Conservation (phyloP, 2,329 filamentous ascomycete genomes). For the Didymella pinodella region DNA sequence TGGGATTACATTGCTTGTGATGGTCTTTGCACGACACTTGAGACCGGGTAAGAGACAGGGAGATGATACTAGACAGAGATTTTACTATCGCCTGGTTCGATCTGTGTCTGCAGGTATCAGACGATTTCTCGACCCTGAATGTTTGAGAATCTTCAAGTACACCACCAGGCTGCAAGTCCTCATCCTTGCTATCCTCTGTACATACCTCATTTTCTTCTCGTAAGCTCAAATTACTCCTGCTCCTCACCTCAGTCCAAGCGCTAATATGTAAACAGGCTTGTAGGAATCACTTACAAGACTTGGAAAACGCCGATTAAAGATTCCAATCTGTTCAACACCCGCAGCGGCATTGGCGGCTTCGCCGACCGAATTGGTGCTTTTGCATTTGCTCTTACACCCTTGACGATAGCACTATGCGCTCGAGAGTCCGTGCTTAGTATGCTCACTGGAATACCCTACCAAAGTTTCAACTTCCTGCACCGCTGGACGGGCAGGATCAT, state of each 20-base stretch:
- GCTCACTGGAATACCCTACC: conserved; percentile 74
- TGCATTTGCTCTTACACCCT: conserved; percentile 74
- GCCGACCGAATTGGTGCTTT: conserved; percentile 72
- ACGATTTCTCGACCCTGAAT: conserved; percentile 66
- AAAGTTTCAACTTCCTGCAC: conserved; percentile 75
- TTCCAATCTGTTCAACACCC: conserved; percentile 66
- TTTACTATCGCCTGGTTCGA: conserved; percentile 30
- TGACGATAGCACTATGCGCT: conserved; percentile 69
- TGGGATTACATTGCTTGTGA: conserved; percentile 53
- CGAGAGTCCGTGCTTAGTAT: conserved; percentile 73
- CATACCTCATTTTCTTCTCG: conserved; percentile 70
- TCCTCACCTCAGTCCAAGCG: neutral
- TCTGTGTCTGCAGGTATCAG: conserved; percentile 53
- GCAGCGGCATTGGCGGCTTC: conserved; percentile 70
- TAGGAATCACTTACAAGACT: conserved; percentile 70
- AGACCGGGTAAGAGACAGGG: conserved; percentile 21
- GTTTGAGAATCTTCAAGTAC: conserved; percentile 66
- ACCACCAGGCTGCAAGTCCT: conserved; percentile 73
- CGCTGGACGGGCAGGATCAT: conserved; percentile 78
- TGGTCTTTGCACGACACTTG: conserved; percentile 42
- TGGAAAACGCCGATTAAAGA: conserved; percentile 73
- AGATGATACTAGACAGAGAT: conserved; percentile 26
- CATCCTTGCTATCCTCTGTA: conserved; percentile 63
- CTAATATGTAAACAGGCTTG: conserved; percentile 51
- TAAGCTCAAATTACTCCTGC: conserved; percentile 39